Conservation (phyloP, 163 green algal genomes). For the Scenedesmus sp. region DNA sequence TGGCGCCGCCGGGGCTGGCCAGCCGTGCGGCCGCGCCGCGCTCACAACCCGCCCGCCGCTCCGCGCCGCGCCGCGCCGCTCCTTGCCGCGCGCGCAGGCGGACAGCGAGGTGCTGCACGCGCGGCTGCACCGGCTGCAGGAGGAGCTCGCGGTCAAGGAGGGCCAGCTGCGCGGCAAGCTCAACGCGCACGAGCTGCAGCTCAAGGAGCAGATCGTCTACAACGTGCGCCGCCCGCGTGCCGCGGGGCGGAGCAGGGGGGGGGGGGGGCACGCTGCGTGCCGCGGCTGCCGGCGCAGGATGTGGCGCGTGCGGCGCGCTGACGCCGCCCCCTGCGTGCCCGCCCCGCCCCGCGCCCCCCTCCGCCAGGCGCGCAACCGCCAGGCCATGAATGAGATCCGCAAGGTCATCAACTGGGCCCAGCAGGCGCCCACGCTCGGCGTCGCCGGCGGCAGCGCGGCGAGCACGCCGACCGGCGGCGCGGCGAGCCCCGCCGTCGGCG, state of each 20-base stretch:
- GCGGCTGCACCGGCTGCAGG: background rate
- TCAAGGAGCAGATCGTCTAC: conserved; percentile 44
- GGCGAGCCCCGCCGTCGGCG: background rate
- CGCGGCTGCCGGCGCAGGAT: too few relatives aligned
- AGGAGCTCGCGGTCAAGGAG: conserved; percentile 20
- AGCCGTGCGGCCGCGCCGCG: too few relatives aligned
- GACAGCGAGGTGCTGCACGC: conserved; percentile 6
- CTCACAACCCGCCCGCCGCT: too few relatives aligned
- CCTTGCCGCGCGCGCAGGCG: background rate
- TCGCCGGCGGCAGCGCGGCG: background rate
- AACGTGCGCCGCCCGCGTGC: conserved; percentile 34
- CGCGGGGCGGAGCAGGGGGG: too few relatives aligned
- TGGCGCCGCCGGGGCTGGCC: too few relatives aligned
- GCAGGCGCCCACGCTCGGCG: conserved; percentile 3
- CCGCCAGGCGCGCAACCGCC: conserved; percentile 40
- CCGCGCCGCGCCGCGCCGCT: background rate
- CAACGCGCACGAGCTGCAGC: conserved; percentile 40
- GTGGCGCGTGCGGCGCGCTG: too few relatives aligned
- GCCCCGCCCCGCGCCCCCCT: too few relatives aligned
- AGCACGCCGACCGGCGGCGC: background rate
- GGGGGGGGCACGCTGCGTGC: too few relatives aligned
- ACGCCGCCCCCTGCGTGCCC: background rate
- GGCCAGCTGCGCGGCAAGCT: conserved; percentile 28
- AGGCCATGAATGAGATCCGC: conserved; percentile 43
- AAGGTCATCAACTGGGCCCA: conserved; percentile 46